These are phyloP conservation scores for Larix kaempferi DNA, from an alignment of 75 land plant genomes.

Conservation along the genomic window DNA sequence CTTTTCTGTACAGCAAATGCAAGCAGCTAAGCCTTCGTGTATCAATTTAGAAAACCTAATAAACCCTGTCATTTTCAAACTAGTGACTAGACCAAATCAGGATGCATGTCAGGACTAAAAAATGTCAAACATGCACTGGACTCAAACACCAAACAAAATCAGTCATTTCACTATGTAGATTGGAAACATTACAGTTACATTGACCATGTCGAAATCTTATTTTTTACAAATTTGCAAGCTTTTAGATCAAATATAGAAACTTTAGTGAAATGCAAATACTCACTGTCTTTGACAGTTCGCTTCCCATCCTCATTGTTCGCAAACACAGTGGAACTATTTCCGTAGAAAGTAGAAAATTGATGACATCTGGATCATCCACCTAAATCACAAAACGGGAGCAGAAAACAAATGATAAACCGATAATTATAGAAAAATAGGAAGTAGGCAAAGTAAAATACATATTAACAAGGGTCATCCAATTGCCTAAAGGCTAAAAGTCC, in stretches of 20 bases:
- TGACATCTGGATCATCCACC: conserved; percentile 98
- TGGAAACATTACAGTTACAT: not conserved
- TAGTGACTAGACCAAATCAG: not conserved
- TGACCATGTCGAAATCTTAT: not conserved
- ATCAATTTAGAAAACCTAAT: too few species aligned
- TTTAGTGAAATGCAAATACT: conserved; percentile 9
- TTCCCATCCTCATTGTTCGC: conserved; percentile 99
- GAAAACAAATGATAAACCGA: not conserved
- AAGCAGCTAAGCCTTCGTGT: too few species aligned
- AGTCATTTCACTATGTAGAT: not conserved
- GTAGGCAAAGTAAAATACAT: not conserved
- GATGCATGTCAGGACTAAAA: not conserved
- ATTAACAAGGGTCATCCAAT: not conserved
- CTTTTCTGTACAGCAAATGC: too few species aligned
- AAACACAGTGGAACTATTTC: conserved; percentile 97
- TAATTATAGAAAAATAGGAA: not conserved
- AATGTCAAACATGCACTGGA: not conserved
- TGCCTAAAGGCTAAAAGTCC: not conserved
- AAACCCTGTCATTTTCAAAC: not conserved
- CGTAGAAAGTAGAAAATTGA: conserved; percentile 89
- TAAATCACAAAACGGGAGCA: conserved; percentile 24
- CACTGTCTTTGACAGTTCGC: conserved; percentile 97
- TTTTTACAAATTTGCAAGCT: not conserved
- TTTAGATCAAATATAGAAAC: not conserved
- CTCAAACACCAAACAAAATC: not conserved